These are phyloP conservation scores for Arachis hypogaea DNA, from an alignment of 306 rosid genomes.

Conservation along the genomic window DNA sequence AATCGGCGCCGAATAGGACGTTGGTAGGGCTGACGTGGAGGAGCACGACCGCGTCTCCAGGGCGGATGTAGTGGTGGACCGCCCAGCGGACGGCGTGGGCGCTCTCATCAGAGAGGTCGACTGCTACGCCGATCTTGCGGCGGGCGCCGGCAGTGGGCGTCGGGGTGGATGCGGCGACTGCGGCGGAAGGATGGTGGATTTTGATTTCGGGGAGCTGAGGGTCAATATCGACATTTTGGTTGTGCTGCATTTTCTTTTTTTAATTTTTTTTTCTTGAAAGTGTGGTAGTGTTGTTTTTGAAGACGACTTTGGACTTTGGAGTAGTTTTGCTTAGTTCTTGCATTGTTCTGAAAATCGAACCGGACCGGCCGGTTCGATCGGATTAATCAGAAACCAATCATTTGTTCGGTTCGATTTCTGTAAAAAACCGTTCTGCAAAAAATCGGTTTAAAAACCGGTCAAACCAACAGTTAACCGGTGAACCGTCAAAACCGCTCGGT, in stretches of 20 bases:
- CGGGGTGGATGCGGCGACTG: conserved; percentile 56
- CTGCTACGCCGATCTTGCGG: conserved; percentile 78
- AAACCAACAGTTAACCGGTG: no score
- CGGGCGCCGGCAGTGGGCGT: conserved; percentile 84
- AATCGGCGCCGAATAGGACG: conserved; percentile 81
- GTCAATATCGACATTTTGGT: conserved; percentile 46
- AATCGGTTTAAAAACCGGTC: no score
- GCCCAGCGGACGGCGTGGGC: conserved; percentile 84
- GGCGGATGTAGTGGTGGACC: conserved; percentile 73
- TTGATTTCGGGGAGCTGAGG: conserved; percentile 73
- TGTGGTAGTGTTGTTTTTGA: no score
- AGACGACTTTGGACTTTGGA: no score
- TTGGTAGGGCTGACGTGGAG: conserved; percentile 83
- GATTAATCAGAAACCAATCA: no score
- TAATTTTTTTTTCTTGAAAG: neutral
- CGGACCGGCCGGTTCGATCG: no score
- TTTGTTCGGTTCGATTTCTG: no score
- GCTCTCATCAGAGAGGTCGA: conserved; percentile 79
- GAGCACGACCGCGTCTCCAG: conserved; percentile 80
- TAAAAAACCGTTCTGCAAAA: no score
- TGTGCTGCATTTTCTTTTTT: neutral
- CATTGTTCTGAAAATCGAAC: no score
- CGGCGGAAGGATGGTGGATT: conserved; percentile 74
- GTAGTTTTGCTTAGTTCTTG: no score
- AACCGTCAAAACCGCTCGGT: no score